These are phyloP conservation scores for Penicillium sp. DNA, from an alignment of 2,329 filamentous ascomycete species.

Conservation along the genomic window DNA sequence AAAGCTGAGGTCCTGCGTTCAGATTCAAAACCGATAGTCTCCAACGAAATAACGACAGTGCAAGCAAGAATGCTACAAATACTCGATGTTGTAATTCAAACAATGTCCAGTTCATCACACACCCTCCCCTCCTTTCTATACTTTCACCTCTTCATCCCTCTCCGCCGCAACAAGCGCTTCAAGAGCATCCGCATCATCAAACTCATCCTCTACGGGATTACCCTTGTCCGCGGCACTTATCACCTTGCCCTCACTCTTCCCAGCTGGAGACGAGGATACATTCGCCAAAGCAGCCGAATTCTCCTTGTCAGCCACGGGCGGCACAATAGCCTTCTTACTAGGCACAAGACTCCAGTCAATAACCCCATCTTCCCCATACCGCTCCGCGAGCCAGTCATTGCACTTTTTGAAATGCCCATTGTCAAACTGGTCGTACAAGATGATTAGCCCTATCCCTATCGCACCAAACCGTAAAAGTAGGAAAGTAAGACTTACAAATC, in stretches of 20 bases:
- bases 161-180: slow-evolving; percentile 41
- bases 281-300: slow-evolving; percentile 18
- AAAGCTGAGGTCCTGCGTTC: no score
- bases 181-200: slow-evolving; percentile 47
- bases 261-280: not conserved
- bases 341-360: slow-evolving; percentile 79
- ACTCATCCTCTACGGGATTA: slow-evolving; percentile 33
- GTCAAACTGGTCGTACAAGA: slow-evolving; percentile 34
- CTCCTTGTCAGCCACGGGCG: slow-evolving; percentile 25
- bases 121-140: not conserved
- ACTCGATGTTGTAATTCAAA: not conserved
- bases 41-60: no score
- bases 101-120: not conserved
- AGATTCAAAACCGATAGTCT: no score
- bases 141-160: slow-evolving; percentile 5
- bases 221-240: slow-evolving; percentile 21
- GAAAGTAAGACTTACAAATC: slow-evolving; percentile 61
- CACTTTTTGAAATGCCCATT: slow-evolving; percentile 52
- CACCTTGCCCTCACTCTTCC: slow-evolving; percentile 5
- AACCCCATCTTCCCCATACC: slow-evolving; percentile 76
- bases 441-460: not conserved
- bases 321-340: slow-evolving; percentile 15
- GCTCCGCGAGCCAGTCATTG: slow-evolving; percentile 68
- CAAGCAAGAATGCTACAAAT: not conserved
- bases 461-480: not conserved